Conservation (phyloP, 352 stramenopile genomes). For the Phytophthora quininea region DNA sequence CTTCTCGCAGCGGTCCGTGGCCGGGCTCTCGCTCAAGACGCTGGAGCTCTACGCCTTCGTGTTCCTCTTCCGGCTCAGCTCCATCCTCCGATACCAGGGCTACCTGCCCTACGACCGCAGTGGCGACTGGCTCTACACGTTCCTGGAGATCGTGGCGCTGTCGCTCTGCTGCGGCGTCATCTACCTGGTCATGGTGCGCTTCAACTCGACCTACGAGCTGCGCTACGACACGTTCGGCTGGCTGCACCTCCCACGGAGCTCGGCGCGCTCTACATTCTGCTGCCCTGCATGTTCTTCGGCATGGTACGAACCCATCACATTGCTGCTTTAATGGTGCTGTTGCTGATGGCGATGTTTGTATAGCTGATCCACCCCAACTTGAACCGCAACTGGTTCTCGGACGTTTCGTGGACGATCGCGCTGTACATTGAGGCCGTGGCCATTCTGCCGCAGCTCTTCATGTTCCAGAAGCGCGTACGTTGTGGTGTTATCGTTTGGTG, state of each 20-base stretch:
- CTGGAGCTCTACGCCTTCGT: constrained; percentile 97
- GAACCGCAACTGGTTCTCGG: constrained; percentile 97
- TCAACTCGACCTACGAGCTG: constrained; percentile 96
- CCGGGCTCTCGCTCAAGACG: constrained; percentile 96
- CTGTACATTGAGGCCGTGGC: constrained; percentile 97
- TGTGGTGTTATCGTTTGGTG: background rate
- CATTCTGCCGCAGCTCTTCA: constrained; percentile 98
- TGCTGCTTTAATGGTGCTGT: background rate
- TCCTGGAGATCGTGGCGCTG: constrained; percentile 94
- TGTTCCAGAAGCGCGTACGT: constrained; percentile 97
- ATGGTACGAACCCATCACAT: constrained; percentile 51
- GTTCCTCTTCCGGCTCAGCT: constrained; percentile 97
- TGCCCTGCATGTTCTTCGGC: constrained; percentile 89
- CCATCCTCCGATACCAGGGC: constrained; percentile 97
- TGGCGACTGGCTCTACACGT: constrained; percentile 98
- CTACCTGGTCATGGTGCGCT: constrained; percentile 92
- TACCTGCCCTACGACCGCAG: constrained; percentile 94
- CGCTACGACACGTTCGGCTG: constrained; percentile 96
- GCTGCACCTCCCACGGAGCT: constrained; percentile 86
- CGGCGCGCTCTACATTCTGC: constrained; percentile 81
- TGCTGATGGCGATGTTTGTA: background rate
- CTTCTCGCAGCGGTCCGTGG: constrained; percentile 91
- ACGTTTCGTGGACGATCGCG: constrained; percentile 97
- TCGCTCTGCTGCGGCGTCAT: constrained; percentile 89
- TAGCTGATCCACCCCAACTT: constrained; percentile 95